A percentile compares a stretch with the other conserved stretches of the same genome.
These are phyloP conservation scores for Clonostachys solani DNA, from an alignment of 2,329 filamentous ascomycete species.

Conservation along the genomic window DNA sequence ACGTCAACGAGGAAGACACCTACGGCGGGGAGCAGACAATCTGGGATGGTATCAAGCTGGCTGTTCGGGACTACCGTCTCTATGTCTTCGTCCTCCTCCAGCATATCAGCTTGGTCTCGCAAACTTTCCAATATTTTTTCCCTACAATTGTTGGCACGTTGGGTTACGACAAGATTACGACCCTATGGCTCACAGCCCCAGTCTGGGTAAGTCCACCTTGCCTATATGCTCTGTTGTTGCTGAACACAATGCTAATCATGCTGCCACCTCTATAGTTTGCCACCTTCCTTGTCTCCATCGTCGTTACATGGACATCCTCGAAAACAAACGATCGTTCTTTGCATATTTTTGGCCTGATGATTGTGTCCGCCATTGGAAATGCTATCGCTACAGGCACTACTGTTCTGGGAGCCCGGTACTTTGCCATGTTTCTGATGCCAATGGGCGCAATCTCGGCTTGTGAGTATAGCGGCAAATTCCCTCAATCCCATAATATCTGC, in stretches of 20 bases:
- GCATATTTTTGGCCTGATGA: constrained; percentile 49
- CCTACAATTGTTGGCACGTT: constrained; percentile 58
- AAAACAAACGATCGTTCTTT: constrained; percentile 48
- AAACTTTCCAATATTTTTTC: constrained; percentile 63
- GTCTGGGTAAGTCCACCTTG: constrained; percentile 38
- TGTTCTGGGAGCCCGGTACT: constrained; percentile 47
- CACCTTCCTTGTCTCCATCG: constrained; percentile 47
- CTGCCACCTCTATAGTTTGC: constrained; percentile 28
- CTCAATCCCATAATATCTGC: no score
- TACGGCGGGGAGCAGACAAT: constrained; percentile 24
- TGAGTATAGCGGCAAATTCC: constrained; percentile 8
- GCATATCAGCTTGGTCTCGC: constrained; percentile 42
- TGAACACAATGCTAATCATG: no score
- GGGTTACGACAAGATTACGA: constrained; percentile 48
- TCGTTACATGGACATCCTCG: constrained; percentile 50
- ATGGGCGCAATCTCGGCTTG: constrained; percentile 46
- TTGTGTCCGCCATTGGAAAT: constrained; percentile 47
- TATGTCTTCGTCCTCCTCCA: constrained; percentile 52
- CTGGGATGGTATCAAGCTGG: constrained; percentile 40
- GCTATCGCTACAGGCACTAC: constrained; percentile 49
- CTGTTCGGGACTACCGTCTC: constrained; percentile 41
- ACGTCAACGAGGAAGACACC: constrained; percentile 40
- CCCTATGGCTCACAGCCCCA: constrained; percentile 52
- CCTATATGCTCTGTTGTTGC: no score
- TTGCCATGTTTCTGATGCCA: constrained; percentile 60